Evolutionary conservation across 2,329 filamentous ascomycete species (phyloP).

Genomic region (Hysterium pulicare): DNA sequence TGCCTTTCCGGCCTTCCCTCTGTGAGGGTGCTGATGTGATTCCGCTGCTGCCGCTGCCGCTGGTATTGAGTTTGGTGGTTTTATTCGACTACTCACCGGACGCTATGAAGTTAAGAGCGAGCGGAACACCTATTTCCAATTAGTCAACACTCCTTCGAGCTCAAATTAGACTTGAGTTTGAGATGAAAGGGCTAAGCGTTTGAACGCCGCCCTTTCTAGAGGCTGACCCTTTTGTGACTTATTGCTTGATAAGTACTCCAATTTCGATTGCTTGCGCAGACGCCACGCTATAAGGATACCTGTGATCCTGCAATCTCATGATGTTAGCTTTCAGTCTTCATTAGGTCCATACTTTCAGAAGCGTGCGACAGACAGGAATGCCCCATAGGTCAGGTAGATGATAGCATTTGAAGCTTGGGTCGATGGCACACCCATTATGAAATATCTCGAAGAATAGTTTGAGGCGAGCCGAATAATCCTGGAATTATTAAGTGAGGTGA

Average conservation of each 20-base stretch:
- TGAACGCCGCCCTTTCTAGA: not conserved
- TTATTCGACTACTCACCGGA: slow-evolving; percentile 70
- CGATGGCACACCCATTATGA: slow-evolving; percentile 77
- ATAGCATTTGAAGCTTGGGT: slow-evolving; percentile 76
- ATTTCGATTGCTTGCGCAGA: slow-evolving; percentile 61
- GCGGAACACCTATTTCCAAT: slow-evolving; percentile 61
- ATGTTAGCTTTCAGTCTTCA: slow-evolving; percentile 12
- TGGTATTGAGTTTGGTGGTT: slow-evolving; percentile 31
- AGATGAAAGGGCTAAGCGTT: not conserved
- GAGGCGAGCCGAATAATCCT: no score
- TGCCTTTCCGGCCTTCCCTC: no score
- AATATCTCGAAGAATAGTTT: no score
- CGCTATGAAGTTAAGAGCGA: slow-evolving; percentile 87
- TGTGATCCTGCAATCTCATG: slow-evolving; percentile 50
- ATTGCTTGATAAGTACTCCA: slow-evolving; percentile 71
- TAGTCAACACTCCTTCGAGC: slow-evolving; percentile 24
- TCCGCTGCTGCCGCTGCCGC: slow-evolving; percentile 64
- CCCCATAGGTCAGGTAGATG: slow-evolving; percentile 74
- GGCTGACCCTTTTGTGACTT: slow-evolving; percentile 78
- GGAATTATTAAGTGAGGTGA: no score
- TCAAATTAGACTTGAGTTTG: slow-evolving; percentile 9
- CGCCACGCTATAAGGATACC: slow-evolving; percentile 59
- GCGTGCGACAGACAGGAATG: slow-evolving; percentile 63
- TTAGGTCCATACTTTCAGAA: not conserved
- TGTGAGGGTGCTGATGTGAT: slow-evolving; percentile 11